These are phyloP conservation scores for Leishmania tropica DNA, from an alignment of 208 protist species.

Conservation along the genomic window DNA sequence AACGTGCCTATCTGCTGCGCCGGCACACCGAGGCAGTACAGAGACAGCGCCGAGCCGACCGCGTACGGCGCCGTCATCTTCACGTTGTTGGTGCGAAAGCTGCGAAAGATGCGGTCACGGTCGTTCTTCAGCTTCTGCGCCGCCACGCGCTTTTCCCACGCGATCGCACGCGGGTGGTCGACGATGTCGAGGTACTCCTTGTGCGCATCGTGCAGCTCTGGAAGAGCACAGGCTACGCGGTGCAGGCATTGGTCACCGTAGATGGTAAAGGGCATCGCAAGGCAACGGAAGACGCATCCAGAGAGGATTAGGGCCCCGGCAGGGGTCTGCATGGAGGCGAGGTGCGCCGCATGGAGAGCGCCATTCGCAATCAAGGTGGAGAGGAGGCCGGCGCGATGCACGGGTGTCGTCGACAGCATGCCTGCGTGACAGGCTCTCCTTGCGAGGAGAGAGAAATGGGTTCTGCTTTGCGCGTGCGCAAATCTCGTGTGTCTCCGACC, in stretches of 20 bases:
- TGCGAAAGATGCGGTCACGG: conserved; percentile 78
- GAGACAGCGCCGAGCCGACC: conserved; percentile 24
- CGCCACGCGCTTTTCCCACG: conserved; percentile 84
- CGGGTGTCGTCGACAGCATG: conserved; percentile 43
- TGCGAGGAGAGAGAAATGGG: not conserved
- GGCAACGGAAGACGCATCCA: conserved; percentile 54
- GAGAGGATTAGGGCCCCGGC: conserved; percentile 55
- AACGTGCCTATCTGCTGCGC: conserved; percentile 58
- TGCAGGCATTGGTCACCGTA: conserved; percentile 86
- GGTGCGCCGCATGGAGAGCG: conserved; percentile 49
- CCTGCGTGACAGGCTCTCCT: not conserved
- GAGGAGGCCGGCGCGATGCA: conserved; percentile 51
- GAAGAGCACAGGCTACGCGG: conserved; percentile 58
- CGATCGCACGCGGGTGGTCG: conserved; percentile 76
- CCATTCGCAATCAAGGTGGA: conserved; percentile 61
- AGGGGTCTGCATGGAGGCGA: conserved; percentile 39
- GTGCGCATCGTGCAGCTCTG: conserved; percentile 75
- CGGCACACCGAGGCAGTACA: conserved; percentile 66
- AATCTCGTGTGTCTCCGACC: not conserved
- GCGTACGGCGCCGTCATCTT: conserved; percentile 64
- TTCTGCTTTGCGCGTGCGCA: not conserved
- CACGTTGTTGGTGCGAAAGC: conserved; percentile 75
- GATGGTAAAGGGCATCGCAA: conserved; percentile 58
- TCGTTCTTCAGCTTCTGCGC: conserved; percentile 85
- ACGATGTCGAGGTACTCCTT: conserved; percentile 58